A percentile compares a stretch with the other conserved stretches of the same genome.
These are phyloP conservation scores for Rhizomucor miehei DNA, from an alignment of 371 early-diverging fungal species.

Conservation along the genomic window DNA sequence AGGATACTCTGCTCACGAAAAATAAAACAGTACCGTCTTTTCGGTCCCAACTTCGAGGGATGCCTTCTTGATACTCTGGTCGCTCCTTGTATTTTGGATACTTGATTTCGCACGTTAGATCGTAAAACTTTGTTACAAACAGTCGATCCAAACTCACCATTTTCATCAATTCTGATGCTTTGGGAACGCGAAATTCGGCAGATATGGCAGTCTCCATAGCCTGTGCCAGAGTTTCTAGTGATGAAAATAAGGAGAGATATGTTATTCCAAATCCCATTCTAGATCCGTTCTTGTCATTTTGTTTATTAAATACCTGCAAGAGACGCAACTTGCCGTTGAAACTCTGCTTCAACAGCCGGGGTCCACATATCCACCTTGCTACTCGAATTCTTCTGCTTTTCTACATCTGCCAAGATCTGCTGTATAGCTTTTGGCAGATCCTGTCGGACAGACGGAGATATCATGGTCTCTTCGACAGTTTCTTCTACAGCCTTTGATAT, in stretches of 20 bases:
- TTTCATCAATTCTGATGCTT: slow-evolving; percentile 41
- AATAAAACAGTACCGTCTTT: slow-evolving; percentile 33
- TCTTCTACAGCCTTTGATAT: background rate
- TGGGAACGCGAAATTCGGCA: slow-evolving; percentile 34
- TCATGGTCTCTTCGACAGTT: slow-evolving; percentile 9
- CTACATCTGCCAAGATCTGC: slow-evolving; percentile 28
- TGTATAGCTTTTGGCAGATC: slow-evolving; percentile 27
- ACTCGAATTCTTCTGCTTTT: slow-evolving; percentile 4
- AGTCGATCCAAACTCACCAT: slow-evolving; percentile 25
- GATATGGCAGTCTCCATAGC: slow-evolving; percentile 46
- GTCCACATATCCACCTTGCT: slow-evolving; percentile 29
- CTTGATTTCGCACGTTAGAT: slow-evolving; percentile 19
- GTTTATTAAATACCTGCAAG: slow-evolving; percentile 20
- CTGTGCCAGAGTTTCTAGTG: slow-evolving; percentile 14
- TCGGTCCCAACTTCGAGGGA: slow-evolving; percentile 43
- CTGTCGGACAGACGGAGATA: slow-evolving; percentile 16
- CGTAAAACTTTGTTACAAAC: too few relatives aligned
- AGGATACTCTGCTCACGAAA: too few relatives aligned
- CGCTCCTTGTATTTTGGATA: slow-evolving; percentile 32
- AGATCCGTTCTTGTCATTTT: background rate
- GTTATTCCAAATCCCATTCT: background rate
- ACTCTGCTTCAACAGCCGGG: slow-evolving; percentile 27
- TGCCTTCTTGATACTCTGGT: slow-evolving; percentile 11
- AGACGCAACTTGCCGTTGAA: slow-evolving; percentile 20
- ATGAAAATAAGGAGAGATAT: background rate